Evolutionary conservation across 2,329 filamentous ascomycete species (phyloP).

Genomic region (Venturia oleaginea): DNA sequence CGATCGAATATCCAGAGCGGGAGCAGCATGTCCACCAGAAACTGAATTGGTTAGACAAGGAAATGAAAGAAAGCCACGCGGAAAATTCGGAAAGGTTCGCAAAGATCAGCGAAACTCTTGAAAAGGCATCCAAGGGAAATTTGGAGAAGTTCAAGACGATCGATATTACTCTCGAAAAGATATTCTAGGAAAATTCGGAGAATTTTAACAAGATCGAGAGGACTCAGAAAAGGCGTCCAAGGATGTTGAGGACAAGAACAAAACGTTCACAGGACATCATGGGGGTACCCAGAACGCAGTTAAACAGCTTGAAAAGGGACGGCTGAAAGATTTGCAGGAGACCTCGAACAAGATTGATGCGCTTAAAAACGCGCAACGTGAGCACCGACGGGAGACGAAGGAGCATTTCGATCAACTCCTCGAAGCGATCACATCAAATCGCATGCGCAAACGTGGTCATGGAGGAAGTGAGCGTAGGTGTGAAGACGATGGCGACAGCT

Average conservation of each 20-base stretch:
- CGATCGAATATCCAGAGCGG: neutral
- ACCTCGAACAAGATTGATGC: neutral
- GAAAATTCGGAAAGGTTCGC: neutral
- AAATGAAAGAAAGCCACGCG: neutral
- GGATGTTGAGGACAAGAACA: too few species aligned
- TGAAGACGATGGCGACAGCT: neutral
- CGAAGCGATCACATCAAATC: neutral
- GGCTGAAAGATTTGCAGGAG: neutral
- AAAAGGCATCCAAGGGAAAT: too few species aligned
- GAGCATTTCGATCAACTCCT: neutral
- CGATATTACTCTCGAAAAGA: too few species aligned
- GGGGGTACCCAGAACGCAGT: neutral
- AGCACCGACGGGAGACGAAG: neutral
- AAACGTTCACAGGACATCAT: too few species aligned
- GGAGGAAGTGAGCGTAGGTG: neutral
- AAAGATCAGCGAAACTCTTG: too few species aligned
- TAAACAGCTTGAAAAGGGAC: neutral
- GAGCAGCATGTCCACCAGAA: neutral
- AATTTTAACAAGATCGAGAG: too few species aligned
- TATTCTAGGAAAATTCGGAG: too few species aligned
- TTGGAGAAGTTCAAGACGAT: too few species aligned
- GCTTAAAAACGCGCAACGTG: neutral
- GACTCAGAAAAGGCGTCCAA: too few species aligned
- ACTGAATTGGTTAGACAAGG: neutral
- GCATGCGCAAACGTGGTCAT: neutral